Evolutionary conservation across 345 rosid species (phyloP).

Genomic region (Populus nigra): DNA sequence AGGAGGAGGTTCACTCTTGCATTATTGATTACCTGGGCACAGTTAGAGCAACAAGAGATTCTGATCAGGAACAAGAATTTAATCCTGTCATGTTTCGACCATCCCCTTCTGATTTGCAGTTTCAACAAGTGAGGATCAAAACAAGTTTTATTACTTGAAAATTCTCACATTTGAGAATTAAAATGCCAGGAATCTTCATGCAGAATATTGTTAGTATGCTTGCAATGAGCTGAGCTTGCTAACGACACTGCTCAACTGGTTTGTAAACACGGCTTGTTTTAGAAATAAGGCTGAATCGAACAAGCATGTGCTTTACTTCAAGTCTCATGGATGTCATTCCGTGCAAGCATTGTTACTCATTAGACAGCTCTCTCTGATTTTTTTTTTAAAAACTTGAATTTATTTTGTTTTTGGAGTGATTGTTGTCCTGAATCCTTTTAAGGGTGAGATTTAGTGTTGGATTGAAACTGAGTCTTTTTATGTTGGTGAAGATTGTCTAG

Average conservation of each 20-base stretch:
- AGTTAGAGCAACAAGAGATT: constrained; percentile 57
- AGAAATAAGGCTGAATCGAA: neutral
- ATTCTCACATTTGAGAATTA: neutral
- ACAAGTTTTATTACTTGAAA: constrained; percentile 9
- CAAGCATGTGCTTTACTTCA: neutral
- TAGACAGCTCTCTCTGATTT: too few relatives aligned
- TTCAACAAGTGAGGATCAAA: constrained; percentile 66
- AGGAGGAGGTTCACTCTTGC: constrained; percentile 80
- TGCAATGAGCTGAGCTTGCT: neutral
- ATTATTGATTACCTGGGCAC: constrained; percentile 93
- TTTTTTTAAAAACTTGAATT: too few relatives aligned
- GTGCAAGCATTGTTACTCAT: too few relatives aligned
- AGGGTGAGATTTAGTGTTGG: too few relatives aligned
- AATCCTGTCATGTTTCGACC: constrained; percentile 67
- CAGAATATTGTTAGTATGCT: neutral
- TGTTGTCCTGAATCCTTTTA: too few relatives aligned
- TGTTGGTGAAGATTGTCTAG: too few relatives aligned
- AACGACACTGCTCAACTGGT: neutral
- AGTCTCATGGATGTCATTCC: too few relatives aligned
- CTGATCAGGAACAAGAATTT: constrained; percentile 32
- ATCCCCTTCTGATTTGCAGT: constrained; percentile 66
- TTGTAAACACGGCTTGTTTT: neutral
- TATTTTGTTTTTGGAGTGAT: too few relatives aligned
- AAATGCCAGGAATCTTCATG: neutral
- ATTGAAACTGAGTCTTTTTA: too few relatives aligned